phyloP scores from a whole-genome alignment of 257 asterid species.

The Vinca minor region DNA sequence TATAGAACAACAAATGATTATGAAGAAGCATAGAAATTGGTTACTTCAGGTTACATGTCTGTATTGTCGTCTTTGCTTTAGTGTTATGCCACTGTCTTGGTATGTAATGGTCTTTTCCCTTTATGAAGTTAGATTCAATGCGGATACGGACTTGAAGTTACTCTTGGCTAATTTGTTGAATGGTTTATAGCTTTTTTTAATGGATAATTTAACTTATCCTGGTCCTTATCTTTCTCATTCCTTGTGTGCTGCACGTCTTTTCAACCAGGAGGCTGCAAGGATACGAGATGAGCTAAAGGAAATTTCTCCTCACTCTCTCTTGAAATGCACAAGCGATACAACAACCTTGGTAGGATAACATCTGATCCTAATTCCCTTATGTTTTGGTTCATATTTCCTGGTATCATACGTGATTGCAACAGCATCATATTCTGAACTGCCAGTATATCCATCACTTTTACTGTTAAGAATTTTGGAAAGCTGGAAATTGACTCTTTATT shows the following conservation, averaged over 20 bases:
- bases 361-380: constrained; percentile 1
- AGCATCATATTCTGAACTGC: not conserved
- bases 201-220: not conserved
- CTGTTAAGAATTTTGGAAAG: too few relatives aligned
- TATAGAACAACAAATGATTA: not conserved
- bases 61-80: not conserved
- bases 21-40: not conserved
- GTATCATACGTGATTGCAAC: not conserved
- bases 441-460: not conserved
- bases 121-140: not conserved
- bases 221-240: not conserved
- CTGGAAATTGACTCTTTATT: too few relatives aligned
- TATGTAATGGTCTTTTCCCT: not conserved
- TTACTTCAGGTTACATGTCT: not conserved
- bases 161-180: constrained; percentile 2
- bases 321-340: constrained; percentile 77
- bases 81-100: not conserved
- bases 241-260: not conserved
- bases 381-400: not conserved
- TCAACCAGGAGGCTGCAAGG: constrained; percentile 56
- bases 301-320: constrained; percentile 53
- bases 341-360: constrained; percentile 53
- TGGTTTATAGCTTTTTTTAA: not conserved
- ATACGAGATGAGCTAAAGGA: constrained; percentile 52
- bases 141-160: not conserved